Evolutionary conservation across 1,139 yeast genomes (phyloP).

Genomic region (Debaryomyces sp.): DNA sequence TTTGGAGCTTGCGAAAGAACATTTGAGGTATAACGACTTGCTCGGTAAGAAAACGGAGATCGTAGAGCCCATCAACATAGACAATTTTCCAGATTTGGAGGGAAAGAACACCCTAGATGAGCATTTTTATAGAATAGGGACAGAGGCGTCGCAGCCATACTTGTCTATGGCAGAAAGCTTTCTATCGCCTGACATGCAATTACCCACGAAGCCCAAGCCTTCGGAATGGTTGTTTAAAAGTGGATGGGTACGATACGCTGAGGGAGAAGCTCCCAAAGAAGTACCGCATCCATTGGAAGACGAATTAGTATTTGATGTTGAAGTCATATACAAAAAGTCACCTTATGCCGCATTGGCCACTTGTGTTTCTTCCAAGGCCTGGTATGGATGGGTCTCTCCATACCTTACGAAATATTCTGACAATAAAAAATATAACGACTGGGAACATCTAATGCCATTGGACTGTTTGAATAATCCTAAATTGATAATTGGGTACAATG

Average conservation of each 20-base stretch:
- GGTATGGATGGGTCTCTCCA: constrained; percentile 98
- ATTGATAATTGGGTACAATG: constrained; percentile 84
- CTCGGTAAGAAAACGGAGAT: constrained; percentile 78
- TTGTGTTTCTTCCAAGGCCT: constrained; percentile 75
- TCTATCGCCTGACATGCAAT: constrained; percentile 26
- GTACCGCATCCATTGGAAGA: constrained; percentile 72
- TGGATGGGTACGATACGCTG: constrained; percentile 85
- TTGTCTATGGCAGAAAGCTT: constrained; percentile 45
- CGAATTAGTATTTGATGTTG: constrained; percentile 85
- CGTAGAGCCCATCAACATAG: constrained; percentile 60
- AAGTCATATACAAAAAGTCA: constrained; percentile 75
- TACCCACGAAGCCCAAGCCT: constrained; percentile 51
- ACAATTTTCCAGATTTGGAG: constrained; percentile 63
- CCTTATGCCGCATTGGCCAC: constrained; percentile 81
- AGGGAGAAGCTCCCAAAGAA: constrained; percentile 50
- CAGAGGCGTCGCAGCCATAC: constrained; percentile 63
- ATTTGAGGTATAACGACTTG: constrained; percentile 65
- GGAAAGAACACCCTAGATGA: constrained; percentile 72
- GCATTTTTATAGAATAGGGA: constrained; percentile 79
- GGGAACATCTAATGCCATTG: constrained; percentile 76
- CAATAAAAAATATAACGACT: constrained; percentile 40
- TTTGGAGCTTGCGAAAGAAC: constrained; percentile 60
- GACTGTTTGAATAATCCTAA: constrained; percentile 51
- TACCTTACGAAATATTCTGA: constrained; percentile 50
- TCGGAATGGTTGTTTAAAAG: constrained; percentile 55